These are phyloP conservation scores for Penicillium argentinense DNA, from an alignment of 495 filamentous ascomycete species.

Conservation along the genomic window DNA sequence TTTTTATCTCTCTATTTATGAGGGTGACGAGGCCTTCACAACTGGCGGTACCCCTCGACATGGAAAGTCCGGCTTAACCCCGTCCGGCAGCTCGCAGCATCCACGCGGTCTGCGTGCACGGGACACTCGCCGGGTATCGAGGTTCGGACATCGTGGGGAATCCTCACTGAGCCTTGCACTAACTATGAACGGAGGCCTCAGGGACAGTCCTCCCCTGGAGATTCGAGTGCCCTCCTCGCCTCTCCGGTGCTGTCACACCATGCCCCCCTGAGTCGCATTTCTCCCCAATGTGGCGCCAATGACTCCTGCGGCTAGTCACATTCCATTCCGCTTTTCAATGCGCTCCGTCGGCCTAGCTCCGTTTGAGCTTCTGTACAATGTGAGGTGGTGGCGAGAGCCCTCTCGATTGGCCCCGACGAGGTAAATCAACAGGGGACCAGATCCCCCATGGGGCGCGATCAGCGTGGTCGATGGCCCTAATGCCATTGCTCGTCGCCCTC, in stretches of 20 bases:
- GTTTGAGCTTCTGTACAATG: slow-evolving; percentile 7
- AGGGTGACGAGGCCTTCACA: too few species aligned
- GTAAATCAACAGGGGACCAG: slow-evolving; percentile 13
- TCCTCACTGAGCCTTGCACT: too few species aligned
- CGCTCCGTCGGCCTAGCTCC: slow-evolving; percentile 12
- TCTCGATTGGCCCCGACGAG: slow-evolving; percentile 5
- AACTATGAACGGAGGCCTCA: too few species aligned
- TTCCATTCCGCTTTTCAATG: slow-evolving; percentile 19
- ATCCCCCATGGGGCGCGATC: slow-evolving; percentile 24
- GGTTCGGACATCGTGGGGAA: too few species aligned
- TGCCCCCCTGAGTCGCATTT: slow-evolving; percentile 24
- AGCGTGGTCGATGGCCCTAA: slow-evolving; percentile 13
- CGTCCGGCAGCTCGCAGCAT: too few species aligned
- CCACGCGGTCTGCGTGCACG: too few species aligned
- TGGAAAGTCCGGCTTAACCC: too few species aligned
- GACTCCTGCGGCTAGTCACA: slow-evolving; percentile 25
- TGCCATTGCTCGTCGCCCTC: slow-evolving; percentile 8
- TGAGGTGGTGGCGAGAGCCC: background rate
- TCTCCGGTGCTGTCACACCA: slow-evolving; percentile 4
- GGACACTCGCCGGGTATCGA: too few species aligned
- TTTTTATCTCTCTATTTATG: too few species aligned
- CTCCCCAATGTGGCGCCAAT: slow-evolving; percentile 18
- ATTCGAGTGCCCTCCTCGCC: too few species aligned
- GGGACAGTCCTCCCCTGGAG: too few species aligned
- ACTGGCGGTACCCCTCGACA: too few species aligned